Evolutionary conservation across 805 yeast genomes (phyloP).

Genomic region (Spathaspora passalidarum): DNA sequence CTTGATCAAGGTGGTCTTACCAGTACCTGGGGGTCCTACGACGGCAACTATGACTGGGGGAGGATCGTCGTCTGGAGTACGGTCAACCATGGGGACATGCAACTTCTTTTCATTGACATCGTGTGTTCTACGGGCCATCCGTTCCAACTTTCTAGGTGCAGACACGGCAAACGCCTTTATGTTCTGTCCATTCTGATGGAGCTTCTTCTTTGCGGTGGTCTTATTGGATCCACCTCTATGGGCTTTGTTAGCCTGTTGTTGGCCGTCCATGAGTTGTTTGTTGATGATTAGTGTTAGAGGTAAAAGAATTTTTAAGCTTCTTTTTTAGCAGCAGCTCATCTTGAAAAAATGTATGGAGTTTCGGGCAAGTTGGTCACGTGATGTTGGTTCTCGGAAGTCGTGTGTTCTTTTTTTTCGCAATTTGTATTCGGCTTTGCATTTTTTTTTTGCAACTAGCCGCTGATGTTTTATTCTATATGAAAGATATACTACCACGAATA

Average conservation of each 20-base stretch:
- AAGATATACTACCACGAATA: background rate
- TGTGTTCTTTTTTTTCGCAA: background rate
- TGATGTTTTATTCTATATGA: background rate
- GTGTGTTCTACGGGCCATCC: conserved; percentile 78
- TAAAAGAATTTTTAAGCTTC: background rate
- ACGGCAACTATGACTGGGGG: conserved; percentile 96
- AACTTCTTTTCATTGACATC: conserved; percentile 80
- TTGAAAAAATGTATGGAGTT: background rate
- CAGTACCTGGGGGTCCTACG: conserved; percentile 99
- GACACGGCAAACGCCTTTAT: conserved; percentile 44
- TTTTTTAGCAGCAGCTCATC: background rate
- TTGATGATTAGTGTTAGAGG: background rate
- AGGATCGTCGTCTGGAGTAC: conserved; percentile 96
- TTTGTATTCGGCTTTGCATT: background rate
- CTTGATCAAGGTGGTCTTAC: conserved; percentile 89
- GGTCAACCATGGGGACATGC: conserved; percentile 96
- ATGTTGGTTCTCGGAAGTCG: background rate
- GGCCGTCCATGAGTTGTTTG: conserved; percentile 7
- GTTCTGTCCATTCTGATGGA: conserved; percentile 75
- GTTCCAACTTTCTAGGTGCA: conserved; percentile 79
- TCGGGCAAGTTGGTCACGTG: background rate
- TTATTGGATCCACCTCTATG: conserved; percentile 58
- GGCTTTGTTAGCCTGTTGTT: conserved; percentile 71
- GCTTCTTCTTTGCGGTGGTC: conserved; percentile 75
- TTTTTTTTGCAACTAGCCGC: background rate